phyloP scores from a whole-genome alignment of 140 eudicot species.

The Stevia rebaudiana region DNA sequence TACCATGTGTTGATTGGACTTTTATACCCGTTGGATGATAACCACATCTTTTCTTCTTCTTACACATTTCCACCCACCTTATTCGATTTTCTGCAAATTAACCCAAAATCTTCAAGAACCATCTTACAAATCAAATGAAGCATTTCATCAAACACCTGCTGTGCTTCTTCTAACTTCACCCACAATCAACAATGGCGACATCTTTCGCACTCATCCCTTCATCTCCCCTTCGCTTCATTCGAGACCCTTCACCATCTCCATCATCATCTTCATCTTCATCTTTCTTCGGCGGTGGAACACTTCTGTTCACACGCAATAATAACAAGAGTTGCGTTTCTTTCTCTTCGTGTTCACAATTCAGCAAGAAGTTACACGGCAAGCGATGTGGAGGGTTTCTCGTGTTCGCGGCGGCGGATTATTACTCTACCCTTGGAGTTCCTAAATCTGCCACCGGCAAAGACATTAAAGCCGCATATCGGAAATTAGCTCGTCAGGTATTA shows the following conservation, averaged over 20 bases:
- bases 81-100: conserved; percentile 10
- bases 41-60: conserved; percentile 33
- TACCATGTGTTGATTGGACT: neutral
- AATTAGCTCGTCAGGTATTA: conserved; percentile 82
- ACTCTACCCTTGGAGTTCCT: conserved; percentile 87
- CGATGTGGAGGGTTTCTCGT: conserved; percentile 41
- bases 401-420: conserved; percentile 82
- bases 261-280: conserved; percentile 36
- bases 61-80: conserved; percentile 20
- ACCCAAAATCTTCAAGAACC: conserved; percentile 15
- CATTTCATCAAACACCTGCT: conserved; percentile 26
- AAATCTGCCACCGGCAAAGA: conserved; percentile 70
- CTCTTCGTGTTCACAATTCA: conserved; percentile 30
- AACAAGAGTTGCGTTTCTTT: conserved; percentile 28
- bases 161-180: conserved; percentile 9
- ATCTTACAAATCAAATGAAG: conserved; percentile 9
- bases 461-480: conserved; percentile 89
- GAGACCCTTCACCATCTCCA: conserved; percentile 28
- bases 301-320: conserved; percentile 22
- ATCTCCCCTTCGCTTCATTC: conserved; percentile 29
- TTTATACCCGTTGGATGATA: conserved; percentile 12
- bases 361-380: conserved; percentile 32
- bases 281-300: conserved; percentile 47
- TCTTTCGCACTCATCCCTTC: conserved; percentile 44
- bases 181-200: conserved; percentile 33